Evolutionary conservation across 345 rosid genomes (phyloP).

Genomic region (Angophora floribunda): DNA sequence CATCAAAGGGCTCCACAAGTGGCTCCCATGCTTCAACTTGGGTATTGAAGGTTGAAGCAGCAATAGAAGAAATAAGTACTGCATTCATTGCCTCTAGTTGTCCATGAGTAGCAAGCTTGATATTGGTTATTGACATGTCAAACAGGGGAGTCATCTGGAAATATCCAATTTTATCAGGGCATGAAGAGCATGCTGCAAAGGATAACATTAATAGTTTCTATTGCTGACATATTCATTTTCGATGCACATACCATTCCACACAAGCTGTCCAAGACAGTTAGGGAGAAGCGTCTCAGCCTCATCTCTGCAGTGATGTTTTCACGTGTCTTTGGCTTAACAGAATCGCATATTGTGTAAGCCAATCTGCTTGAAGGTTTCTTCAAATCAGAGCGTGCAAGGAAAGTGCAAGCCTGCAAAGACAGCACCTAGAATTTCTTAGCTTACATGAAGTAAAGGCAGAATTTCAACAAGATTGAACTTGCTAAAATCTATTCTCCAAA

Average conservation of each 20-base stretch:
- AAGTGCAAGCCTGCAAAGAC: conserved; percentile 80
- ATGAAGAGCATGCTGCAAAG: neutral
- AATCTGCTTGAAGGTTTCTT: conserved; percentile 73
- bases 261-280: conserved; percentile 80
- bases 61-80: conserved; percentile 78
- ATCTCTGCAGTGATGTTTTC: conserved; percentile 84
- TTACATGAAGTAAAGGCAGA: neutral
- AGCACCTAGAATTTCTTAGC: neutral
- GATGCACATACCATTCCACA: conserved; percentile 72
- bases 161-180: neutral
- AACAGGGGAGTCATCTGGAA: conserved; percentile 88
- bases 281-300: conserved; percentile 75
- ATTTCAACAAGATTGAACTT: neutral
- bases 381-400: conserved; percentile 83
- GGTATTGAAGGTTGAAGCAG: conserved; percentile 89
- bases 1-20: conserved; percentile 96
- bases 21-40: conserved; percentile 99
- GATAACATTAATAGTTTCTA: neutral
- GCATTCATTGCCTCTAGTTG: conserved; percentile 92
- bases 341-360: conserved; percentile 81
- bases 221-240: neutral
- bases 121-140: conserved; percentile 80
- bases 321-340: conserved; percentile 74
- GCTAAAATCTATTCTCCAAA: neutral
- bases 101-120: conserved; percentile 96